These are phyloP conservation scores for Halenospora varia DNA, from an alignment of 495 filamentous ascomycete species.

Conservation along the genomic window DNA sequence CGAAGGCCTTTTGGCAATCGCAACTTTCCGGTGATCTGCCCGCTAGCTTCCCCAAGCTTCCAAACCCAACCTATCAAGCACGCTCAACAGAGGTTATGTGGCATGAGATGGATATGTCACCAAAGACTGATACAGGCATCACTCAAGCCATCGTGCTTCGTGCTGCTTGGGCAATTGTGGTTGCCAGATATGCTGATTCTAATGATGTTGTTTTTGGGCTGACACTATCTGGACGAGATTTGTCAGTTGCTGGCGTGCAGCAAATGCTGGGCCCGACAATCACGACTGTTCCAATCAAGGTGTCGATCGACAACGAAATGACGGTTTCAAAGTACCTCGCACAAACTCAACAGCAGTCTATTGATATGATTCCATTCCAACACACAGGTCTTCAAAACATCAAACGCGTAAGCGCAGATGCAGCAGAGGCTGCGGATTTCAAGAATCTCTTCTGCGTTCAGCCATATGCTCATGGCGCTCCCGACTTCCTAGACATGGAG, in stretches of 20 bases:
- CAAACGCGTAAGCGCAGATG: conserved; percentile 54
- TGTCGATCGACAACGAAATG: conserved; percentile 33
- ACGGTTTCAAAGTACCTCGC: conserved; percentile 33
- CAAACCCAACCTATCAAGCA: neutral
- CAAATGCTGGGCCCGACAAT: conserved; percentile 56
- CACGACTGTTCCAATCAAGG: conserved; percentile 58
- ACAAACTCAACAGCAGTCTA: conserved; percentile 46
- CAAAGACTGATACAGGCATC: neutral
- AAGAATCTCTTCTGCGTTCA: conserved; percentile 36
- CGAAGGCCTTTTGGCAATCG: neutral
- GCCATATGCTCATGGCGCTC: neutral
- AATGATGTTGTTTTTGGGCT: conserved; percentile 50
- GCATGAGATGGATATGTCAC: neutral
- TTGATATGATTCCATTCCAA: conserved; percentile 54
- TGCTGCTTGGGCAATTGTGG: neutral
- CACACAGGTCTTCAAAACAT: conserved; percentile 70
- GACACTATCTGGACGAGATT: conserved; percentile 54
- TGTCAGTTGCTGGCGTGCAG: conserved; percentile 44
- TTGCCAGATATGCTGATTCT: neutral
- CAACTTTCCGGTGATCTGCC: neutral
- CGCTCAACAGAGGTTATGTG: neutral
- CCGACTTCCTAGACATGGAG: conserved; percentile 34
- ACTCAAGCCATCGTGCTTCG: conserved; percentile 22
- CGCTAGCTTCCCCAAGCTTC: neutral
- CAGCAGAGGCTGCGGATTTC: conserved; percentile 60